These are phyloP conservation scores for Trypanosoma melophagium DNA, from an alignment of 208 protist species.

Conservation along the genomic window DNA sequence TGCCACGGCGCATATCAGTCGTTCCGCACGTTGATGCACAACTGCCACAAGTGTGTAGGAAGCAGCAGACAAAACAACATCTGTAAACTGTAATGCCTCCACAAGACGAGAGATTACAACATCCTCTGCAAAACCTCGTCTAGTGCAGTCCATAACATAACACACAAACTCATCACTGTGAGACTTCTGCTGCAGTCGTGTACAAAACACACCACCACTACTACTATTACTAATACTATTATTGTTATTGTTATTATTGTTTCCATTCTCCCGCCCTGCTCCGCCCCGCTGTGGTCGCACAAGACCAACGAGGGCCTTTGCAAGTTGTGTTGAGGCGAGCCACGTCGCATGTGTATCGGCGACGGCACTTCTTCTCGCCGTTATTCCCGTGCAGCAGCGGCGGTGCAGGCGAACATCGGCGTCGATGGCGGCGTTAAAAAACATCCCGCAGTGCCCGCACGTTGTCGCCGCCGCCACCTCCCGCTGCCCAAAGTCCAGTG, in stretches of 20 bases:
- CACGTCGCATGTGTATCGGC: neutral
- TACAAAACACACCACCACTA: constrained; percentile 2
- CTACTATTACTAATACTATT: neutral
- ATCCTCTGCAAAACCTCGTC: neutral
- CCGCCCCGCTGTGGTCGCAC: neutral
- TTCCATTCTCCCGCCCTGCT: neutral
- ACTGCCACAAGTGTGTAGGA: constrained; percentile 37
- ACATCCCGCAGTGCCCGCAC: constrained; percentile 63
- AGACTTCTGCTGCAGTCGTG: constrained; percentile 1
- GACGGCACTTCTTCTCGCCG: neutral
- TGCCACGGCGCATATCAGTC: constrained; percentile 40
- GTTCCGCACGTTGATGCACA: constrained; percentile 28
- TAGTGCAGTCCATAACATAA: constrained; percentile 26
- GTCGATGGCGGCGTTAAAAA: constrained; percentile 40
- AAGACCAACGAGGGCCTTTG: neutral
- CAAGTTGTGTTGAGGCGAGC: constrained; percentile 13
- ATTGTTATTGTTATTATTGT: too few relatives aligned
- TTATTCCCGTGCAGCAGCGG: constrained; percentile 33
- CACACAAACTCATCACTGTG: constrained; percentile 11
- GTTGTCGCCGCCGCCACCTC: constrained; percentile 25
- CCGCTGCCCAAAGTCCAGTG: constrained; percentile 71
- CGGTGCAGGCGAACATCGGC: constrained; percentile 54
- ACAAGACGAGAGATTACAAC: constrained; percentile 28
- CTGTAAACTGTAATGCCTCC: constrained; percentile 43
- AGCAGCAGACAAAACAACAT: constrained; percentile 28